These are phyloP conservation scores for Talaromyces sp. DNA, from an alignment of 2,329 filamentous ascomycete genomes.

Conservation along the genomic window DNA sequence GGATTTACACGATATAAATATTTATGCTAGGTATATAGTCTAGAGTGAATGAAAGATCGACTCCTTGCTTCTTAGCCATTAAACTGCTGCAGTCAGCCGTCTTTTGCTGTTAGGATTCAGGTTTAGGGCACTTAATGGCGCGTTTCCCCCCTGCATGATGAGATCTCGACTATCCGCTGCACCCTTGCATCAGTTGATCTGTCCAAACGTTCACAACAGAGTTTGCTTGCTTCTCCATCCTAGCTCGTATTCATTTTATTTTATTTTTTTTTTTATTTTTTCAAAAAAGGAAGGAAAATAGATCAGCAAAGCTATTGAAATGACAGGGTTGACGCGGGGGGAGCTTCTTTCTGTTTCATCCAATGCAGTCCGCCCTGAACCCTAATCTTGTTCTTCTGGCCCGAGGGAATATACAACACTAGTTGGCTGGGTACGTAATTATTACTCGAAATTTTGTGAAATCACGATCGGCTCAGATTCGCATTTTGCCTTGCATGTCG, in stretches of 20 bases:
- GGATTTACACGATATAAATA: not conserved
- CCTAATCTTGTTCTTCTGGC: not conserved
- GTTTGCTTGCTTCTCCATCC: not conserved
- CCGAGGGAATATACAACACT: not conserved
- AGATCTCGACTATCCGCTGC: not conserved
- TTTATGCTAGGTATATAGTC: not conserved
- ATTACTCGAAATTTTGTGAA: not conserved
- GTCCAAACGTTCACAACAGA: not conserved
- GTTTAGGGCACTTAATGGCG: not conserved
- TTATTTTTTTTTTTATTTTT: no score
- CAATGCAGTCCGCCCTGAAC: not conserved
- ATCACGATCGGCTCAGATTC: conserved; percentile 1
- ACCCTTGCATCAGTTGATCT: not conserved
- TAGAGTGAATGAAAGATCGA: not conserved
- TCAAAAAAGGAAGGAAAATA: not conserved
- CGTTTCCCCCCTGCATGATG: not conserved
- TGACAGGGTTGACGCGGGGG: not conserved
- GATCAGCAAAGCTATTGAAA: conserved; percentile 5
- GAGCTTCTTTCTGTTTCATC: not conserved
- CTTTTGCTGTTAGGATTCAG: not conserved
- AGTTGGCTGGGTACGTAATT: not conserved
- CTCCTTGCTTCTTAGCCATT: not conserved
- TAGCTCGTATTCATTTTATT: not conserved
- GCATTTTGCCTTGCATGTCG: not conserved
- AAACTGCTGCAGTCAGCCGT: not conserved